These are phyloP conservation scores for Physcia stellaris DNA, from an alignment of 495 filamentous ascomycete genomes.

Conservation along the genomic window DNA sequence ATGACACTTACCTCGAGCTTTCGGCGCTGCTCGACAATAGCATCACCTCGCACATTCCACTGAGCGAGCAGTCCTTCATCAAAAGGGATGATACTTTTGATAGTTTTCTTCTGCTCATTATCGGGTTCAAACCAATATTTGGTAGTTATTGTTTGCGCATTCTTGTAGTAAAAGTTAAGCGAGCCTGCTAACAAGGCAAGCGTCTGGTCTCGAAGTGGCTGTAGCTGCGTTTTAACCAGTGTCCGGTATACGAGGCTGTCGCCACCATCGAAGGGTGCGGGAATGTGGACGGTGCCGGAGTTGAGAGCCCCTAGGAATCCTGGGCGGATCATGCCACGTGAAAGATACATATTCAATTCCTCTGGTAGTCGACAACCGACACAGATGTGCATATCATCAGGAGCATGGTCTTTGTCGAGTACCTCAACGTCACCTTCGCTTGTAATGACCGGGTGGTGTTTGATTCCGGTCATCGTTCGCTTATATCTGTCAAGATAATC, in stretches of 20 bases:
- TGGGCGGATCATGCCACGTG: slow-evolving; percentile 64
- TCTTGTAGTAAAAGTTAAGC: slow-evolving; percentile 67
- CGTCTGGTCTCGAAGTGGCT: slow-evolving; percentile 57
- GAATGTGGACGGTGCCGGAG: slow-evolving; percentile 58
- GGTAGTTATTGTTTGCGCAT: slow-evolving; percentile 59
- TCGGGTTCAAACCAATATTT: slow-evolving; percentile 76
- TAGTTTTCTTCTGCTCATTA: slow-evolving; percentile 48
- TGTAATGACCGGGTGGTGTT: slow-evolving; percentile 73
- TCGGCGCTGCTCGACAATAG: slow-evolving; percentile 3
- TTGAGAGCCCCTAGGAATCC: slow-evolving; percentile 71
- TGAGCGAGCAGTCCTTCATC: slow-evolving; percentile 46
- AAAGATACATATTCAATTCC: slow-evolving; percentile 86
- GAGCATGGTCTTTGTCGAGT: slow-evolving; percentile 52
- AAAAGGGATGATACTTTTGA: slow-evolving; percentile 44
- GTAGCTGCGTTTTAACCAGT: slow-evolving; percentile 58
- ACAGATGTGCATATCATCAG: slow-evolving; percentile 74
- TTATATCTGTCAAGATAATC: slow-evolving; percentile 76
- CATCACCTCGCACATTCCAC: slow-evolving; percentile 56
- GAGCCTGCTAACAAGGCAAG: slow-evolving; percentile 62
- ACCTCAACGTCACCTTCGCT: slow-evolving; percentile 60
- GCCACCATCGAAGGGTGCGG: slow-evolving; percentile 68
- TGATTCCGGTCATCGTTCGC: slow-evolving; percentile 67
- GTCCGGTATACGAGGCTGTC: slow-evolving; percentile 67
- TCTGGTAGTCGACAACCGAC: slow-evolving; percentile 79
- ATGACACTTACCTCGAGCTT: slow-evolving; percentile 3